Base-by-base conservation (phyloP, 345 rosid genomes). In the Crucihimalaya himalaica region DNA sequence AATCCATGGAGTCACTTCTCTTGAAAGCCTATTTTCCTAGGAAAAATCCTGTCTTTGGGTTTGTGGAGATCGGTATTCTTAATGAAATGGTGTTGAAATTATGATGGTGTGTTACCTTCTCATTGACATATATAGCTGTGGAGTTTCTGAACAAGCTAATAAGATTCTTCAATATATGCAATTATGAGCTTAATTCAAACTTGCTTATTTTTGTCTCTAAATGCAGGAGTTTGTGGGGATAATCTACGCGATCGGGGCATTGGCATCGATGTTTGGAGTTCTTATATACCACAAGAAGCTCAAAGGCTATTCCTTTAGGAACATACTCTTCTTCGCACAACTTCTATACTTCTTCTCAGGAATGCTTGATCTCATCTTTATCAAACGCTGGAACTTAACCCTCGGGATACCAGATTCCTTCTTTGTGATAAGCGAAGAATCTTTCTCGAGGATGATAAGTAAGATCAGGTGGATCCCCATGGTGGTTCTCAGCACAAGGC, bases 401-500 rank as follows among this genome's bases (percentile, higher is more conserved):
- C 65, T 89, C 0, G 85, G 96, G 66, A 81, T 92, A 60, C 96
- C 97, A 0, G 92, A 91, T 70, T 89, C 70, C 48, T 86, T 88
- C 82, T 92, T 89, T 42, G 88, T 92, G 23, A 83, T 92, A 19
- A 20, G 71, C 3, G 93, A 92, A 72, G 90, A 92, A 80, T 86
- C 93, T 13, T 81, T 89, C 34, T 66, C 89, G 2, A 81, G 81
- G 52, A 79, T 89, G 29, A 75, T 91, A 46, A 81, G 76, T 67
- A 77, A 84, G 80, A 83, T 91, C 71, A 59, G 85, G 78, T 89
- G 96, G 97, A 91, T 84, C 55, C 97, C 92, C 0, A 91, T 91
- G 93, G 76, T 89, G 3, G 87, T 91, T 14, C 73, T 91, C 18
- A 89, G 92, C 79, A 88, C 93, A 5, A 70, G 83, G 77, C 87